phyloP scores from a whole-genome alignment of 345 rosid genomes.

The Crucihimalaya himalaica region DNA sequence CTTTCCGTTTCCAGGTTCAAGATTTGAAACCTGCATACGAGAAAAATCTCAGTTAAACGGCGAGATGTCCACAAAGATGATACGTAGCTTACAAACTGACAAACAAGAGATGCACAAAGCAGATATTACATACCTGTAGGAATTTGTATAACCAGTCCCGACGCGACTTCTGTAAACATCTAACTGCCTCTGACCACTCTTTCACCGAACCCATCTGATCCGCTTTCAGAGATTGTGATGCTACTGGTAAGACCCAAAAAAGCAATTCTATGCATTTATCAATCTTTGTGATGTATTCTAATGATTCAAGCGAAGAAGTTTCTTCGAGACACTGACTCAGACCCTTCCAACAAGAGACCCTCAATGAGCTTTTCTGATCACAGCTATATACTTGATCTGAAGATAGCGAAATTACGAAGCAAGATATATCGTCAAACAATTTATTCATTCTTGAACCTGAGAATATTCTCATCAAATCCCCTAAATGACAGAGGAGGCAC shows the following conservation, averaged over 20 bases:
- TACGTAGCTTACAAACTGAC: background rate
- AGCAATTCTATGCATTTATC: slow-evolving; percentile 74
- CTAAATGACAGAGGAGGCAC: slow-evolving; percentile 62
- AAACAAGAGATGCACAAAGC: slow-evolving; percentile 1
- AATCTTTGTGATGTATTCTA: slow-evolving; percentile 50
- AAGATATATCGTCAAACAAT: slow-evolving; percentile 60
- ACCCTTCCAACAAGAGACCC: slow-evolving; percentile 84
- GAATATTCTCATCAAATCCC: slow-evolving; percentile 63
- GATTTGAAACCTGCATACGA: slow-evolving; percentile 51
- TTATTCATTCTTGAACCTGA: slow-evolving; percentile 79
- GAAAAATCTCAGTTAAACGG: slow-evolving; percentile 7
- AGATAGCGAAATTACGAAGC: slow-evolving; percentile 51
- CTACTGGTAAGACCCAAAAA: slow-evolving; percentile 59
- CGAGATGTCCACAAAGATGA: background rate
- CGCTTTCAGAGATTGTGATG: slow-evolving; percentile 43
- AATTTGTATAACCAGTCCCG: slow-evolving; percentile 67
- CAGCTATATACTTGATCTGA: slow-evolving; percentile 47
- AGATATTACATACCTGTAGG: slow-evolving; percentile 56
- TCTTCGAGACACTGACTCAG: slow-evolving; percentile 68
- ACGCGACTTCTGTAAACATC: slow-evolving; percentile 69
- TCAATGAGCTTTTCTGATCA: slow-evolving; percentile 54
- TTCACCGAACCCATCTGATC: slow-evolving; percentile 40
- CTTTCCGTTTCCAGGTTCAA: slow-evolving; percentile 44
- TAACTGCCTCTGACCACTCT: slow-evolving; percentile 72
- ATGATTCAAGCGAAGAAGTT: slow-evolving; percentile 60